Conservation (phyloP, 1,284 basidiomycete genomes). For the Caloboletus firmus region DNA sequence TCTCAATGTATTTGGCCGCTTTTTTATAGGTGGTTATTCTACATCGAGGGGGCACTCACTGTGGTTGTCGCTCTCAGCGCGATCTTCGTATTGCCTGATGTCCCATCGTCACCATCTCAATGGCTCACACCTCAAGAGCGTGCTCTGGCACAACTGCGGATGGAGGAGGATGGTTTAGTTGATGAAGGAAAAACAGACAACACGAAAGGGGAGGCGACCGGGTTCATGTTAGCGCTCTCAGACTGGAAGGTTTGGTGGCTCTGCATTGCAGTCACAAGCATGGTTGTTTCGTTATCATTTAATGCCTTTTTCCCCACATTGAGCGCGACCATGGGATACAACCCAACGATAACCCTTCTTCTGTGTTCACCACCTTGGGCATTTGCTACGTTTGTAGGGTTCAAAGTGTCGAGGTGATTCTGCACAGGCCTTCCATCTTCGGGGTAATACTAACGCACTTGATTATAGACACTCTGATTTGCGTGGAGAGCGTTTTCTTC, state of each 20-base stretch:
- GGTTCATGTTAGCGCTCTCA: slow-evolving; percentile 44
- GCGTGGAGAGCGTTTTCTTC: slow-evolving; percentile 63
- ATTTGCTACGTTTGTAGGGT: slow-evolving; percentile 51
- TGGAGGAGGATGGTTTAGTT: slow-evolving; percentile 63
- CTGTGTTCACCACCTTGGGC: slow-evolving; percentile 65
- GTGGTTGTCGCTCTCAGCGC: slow-evolving; percentile 61
- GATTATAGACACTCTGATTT: slow-evolving; percentile 66
- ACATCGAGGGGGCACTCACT: slow-evolving; percentile 68
- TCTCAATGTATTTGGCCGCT: not conserved
- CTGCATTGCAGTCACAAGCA: slow-evolving; percentile 47
- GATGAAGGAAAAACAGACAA: slow-evolving; percentile 14
- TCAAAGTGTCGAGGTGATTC: slow-evolving; percentile 39
- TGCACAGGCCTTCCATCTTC: slow-evolving; percentile 15
- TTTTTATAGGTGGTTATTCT: slow-evolving; percentile 59
- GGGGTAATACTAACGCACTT: not conserved
- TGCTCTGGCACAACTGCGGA: slow-evolving; percentile 68
- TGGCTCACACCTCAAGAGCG: slow-evolving; percentile 67
- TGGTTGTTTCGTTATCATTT: slow-evolving; percentile 55
- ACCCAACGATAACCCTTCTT: slow-evolving; percentile 51
- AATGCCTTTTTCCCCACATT: slow-evolving; percentile 60
- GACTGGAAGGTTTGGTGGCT: slow-evolving; percentile 64
- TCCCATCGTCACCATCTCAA: slow-evolving; percentile 54
- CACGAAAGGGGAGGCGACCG: slow-evolving; percentile 9
- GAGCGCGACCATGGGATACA: slow-evolving; percentile 56
- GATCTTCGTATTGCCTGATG: slow-evolving; percentile 76